Percentiles rank a stretch among this genome's conserved stretches.
These are phyloP conservation scores for Hypoxylon sp. DNA, from an alignment of 2,329 filamentous ascomycete genomes.

Conservation along the genomic window DNA sequence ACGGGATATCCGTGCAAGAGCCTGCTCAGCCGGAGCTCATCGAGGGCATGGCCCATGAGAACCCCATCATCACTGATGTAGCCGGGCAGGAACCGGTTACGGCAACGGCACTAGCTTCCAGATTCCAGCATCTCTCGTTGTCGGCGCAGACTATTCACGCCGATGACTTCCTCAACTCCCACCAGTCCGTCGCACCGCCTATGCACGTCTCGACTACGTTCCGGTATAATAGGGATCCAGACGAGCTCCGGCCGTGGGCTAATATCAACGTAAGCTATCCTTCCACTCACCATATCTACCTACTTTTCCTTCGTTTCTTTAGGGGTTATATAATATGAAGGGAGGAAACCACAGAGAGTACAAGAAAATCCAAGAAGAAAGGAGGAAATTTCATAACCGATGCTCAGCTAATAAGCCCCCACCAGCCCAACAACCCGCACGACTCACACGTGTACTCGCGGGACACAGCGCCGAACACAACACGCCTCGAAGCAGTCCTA, in stretches of 20 bases:
- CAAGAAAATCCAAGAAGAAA: neutral
- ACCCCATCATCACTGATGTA: conserved; percentile 27
- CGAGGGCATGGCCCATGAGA: conserved; percentile 45
- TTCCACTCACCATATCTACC: neutral
- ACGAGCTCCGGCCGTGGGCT: conserved; percentile 67
- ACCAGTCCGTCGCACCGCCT: conserved; percentile 87
- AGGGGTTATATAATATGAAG: neutral
- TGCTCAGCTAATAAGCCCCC: conserved; percentile 20
- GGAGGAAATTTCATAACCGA: neutral
- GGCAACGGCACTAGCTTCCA: conserved; percentile 52
- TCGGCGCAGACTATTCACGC: conserved; percentile 85
- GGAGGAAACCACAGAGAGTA: neutral
- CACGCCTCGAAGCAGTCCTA: conserved; percentile 87
- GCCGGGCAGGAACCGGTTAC: conserved; percentile 25
- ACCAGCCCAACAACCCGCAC: conserved; percentile 64
- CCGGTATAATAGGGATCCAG: conserved; percentile 81
- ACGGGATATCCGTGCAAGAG: conserved; percentile 36
- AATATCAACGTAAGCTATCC: conserved; percentile 68
- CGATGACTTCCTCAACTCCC: conserved; percentile 81
- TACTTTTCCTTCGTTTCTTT: neutral
- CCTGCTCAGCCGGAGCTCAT: conserved; percentile 45
- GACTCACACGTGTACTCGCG: conserved; percentile 89
- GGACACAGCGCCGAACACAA: conserved; percentile 81
- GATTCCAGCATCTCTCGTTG: conserved; percentile 63
- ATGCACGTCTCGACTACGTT: conserved; percentile 94